Base-by-base conservation (phyloP, 164 flowering plant species). In the Santalum album region DNA sequence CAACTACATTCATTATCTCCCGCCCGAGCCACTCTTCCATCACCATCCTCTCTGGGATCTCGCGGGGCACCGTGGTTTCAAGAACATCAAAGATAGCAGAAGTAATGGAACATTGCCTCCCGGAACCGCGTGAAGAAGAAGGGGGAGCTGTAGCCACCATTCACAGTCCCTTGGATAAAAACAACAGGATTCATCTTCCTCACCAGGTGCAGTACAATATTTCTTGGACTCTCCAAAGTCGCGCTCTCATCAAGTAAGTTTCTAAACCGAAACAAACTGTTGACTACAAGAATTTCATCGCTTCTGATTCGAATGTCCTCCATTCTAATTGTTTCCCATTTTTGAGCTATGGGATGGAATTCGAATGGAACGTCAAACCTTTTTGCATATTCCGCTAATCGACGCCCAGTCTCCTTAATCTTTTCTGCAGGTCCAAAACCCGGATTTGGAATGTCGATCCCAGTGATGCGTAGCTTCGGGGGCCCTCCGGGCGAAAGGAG, bases 401-500 rank as follows among this genome's bases (percentile, higher is more conserved):
- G 70, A 7, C 39, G 54, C 17, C 70, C 70, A 7, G 74, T 62
- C 55, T 65, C 74, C 19, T 70, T 70, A 9, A 65, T 56, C 34
- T 57, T 58, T 39, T 65, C 60, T 50, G 64, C 58, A 12, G 74
- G 74, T 21, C 63, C 51, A 55, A 65, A 62, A 7, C 74, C 74
- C 2, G 69, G 70, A 25, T 45, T 56, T 10, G 74, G 74, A 26
- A 70, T 40, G 35, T 70, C 74, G 50, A 70, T 60, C 22, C 74
- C 74, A 34, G 74, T 70, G 19, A 69, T 69, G 6, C 60, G 59
- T 16, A 69, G 50, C 53, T 65, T 65, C 1, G 69, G 73, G 12
- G 73, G 74, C 16, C 70, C 74, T 44, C 66, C 74, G 55, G 51
- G 32, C 66, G 54, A 35, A 29, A 18, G 27, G 72, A 64, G 22